Base-by-base conservation (phyloP, 2,329 filamentous ascomycete genomes). In the Endocalyx cinctus region DNA sequence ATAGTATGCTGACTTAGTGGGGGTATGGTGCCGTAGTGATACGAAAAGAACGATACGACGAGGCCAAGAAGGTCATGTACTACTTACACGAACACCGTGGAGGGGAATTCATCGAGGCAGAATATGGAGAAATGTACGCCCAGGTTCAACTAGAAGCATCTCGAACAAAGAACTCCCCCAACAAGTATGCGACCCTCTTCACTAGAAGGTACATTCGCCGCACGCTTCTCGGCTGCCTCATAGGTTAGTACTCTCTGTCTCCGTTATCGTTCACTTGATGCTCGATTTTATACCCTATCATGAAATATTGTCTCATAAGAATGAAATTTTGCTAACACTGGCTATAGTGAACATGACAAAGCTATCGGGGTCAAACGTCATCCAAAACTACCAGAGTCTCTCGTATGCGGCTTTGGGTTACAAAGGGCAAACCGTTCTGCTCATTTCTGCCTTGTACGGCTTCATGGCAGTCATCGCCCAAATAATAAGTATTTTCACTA, bases 371-470 rank as follows among this genome's bases (percentile, higher is more conserved):
- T 48, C 49, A 11, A 39, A 43, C 13, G 42, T 55, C 13, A 54
- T 59, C 15, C 55, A 59, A 31, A 59, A 57, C 38, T 60, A 51
- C 36, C 55, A 60, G 27, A 46, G 38, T 4, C 39, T 59, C n/a
- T 42, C 59, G 22, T 59, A 63, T 29, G 59, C 63, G 38, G 59
- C 65, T 15, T 58, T 72, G 32, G 67, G 64, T 42, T 66, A 70
- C 15, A 64, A 67, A 35, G 67, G 67, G 47, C 62, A 62, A 39
- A 60, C 62, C 5, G 60, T 67, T 16, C 55, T 72, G 4, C 54
- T 73, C 12, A 70, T 69, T 17, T 66, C 66, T 33, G 70, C 66
- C 10, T 63, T 63, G 13, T 59, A 60, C n/a, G 57, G 56, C 7
- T 45, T 58, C 15, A 59, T 57, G 53, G 54, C 47, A 0, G 32